A percentile compares a stretch with the other conserved stretches of the same genome.
phyloP scores from a whole-genome alignment of 495 filamentous ascomycete species.

The Cetradonia linearis region DNA sequence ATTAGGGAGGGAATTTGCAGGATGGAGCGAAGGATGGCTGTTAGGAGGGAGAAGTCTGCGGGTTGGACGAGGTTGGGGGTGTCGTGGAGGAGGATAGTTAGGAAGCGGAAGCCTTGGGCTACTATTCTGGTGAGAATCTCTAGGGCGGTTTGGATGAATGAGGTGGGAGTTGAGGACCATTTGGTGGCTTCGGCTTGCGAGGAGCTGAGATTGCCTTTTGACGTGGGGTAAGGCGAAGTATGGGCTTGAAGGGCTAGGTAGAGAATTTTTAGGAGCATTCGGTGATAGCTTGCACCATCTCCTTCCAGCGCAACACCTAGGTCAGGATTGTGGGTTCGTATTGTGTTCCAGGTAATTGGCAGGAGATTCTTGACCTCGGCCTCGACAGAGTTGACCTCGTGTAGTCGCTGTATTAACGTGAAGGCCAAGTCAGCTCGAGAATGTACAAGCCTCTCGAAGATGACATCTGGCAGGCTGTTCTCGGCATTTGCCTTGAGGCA shows the following conservation, averaged over 20 bases:
- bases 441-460: conserved; percentile 63
- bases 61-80: conserved; percentile 43
- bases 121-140: conserved; percentile 68
- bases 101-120: conserved; percentile 66
- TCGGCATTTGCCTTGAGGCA: conserved; percentile 63
- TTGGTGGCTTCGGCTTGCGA: conserved; percentile 24
- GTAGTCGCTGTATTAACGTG: conserved; percentile 64
- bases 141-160: conserved; percentile 43
- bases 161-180: conserved; percentile 6
- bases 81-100: conserved; percentile 64
- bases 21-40: conserved; percentile 74
- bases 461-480: conserved; percentile 53
- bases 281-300: conserved; percentile 62
- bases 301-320: conserved; percentile 52
- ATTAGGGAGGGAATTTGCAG: conserved; percentile 61
- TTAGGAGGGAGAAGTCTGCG: conserved; percentile 76
- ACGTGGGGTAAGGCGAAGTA: conserved; percentile 11
- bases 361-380: conserved; percentile 55
- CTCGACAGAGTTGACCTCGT: conserved; percentile 48
- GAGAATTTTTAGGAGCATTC: conserved; percentile 71
- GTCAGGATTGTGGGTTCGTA: conserved; percentile 51
- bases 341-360: conserved; percentile 52
- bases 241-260: conserved; percentile 70
- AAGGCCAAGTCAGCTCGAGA: conserved; percentile 65
- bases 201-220: conserved; percentile 4